Conservation (phyloP, 176 grass and related monocot genomes). For the Neostapfia colusana region DNA sequence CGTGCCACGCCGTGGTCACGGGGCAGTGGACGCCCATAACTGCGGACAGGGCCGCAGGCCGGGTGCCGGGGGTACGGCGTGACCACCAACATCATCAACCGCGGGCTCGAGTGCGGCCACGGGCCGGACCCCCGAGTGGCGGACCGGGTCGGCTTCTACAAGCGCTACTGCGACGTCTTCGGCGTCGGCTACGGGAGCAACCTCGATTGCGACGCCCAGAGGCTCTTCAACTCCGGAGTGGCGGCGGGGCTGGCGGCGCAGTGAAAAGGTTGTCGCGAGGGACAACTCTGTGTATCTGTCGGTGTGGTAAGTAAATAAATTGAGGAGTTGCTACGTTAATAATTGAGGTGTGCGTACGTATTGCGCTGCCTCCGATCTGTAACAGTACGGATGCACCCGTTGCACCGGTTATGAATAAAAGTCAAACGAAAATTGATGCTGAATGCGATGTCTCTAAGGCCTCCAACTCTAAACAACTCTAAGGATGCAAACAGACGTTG, state of each 20-base stretch:
- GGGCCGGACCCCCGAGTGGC: neutral
- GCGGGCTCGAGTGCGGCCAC: slow-evolving; percentile 52
- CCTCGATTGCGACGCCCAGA: slow-evolving; percentile 54
- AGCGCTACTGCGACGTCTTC: slow-evolving; percentile 54
- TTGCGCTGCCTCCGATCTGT: neutral
- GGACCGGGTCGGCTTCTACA: slow-evolving; percentile 58
- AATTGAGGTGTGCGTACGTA: too few relatives aligned
- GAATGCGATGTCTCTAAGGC: neutral
- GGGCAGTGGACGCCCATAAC: slow-evolving; percentile 29
- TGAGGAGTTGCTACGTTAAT: neutral
- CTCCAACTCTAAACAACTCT: neutral
- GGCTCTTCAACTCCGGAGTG: slow-evolving; percentile 9
- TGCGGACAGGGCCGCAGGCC: slow-evolving; percentile 17
- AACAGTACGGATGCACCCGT: neutral
- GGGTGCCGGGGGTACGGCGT: slow-evolving; percentile 51
- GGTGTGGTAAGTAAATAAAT: neutral
- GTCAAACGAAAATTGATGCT: too few relatives aligned
- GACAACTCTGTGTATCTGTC: neutral
- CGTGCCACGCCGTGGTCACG: slow-evolving; percentile 51
- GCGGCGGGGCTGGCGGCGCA: slow-evolving; percentile 11
- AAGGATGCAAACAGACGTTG: neutral
- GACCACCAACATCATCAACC: slow-evolving; percentile 73
- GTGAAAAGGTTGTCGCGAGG: neutral
- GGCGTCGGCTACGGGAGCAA: slow-evolving; percentile 42
- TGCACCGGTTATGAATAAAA: too few relatives aligned